These are phyloP conservation scores for Neurospora crassa DNA, from an alignment of 2,329 filamentous ascomycete species.

Conservation along the genomic window DNA sequence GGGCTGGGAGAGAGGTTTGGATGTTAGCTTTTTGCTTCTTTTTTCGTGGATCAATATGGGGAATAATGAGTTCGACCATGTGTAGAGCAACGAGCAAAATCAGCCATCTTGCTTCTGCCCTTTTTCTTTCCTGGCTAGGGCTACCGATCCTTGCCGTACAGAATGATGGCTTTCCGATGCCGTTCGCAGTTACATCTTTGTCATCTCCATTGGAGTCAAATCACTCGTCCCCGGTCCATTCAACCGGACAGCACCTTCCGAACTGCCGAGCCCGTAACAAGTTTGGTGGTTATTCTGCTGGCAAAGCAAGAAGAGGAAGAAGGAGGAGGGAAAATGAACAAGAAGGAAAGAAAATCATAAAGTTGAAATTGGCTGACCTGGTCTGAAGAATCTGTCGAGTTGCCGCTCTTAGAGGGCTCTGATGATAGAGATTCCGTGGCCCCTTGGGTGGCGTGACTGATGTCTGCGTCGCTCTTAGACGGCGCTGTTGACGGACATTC, in stretches of 20 bases:
- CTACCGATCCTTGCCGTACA: background rate
- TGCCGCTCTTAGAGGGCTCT: background rate
- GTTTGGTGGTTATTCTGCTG: background rate
- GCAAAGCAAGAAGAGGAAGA: background rate
- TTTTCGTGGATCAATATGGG: background rate
- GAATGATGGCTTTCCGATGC: background rate
- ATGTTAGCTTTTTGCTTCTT: background rate
- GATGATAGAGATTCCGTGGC: background rate
- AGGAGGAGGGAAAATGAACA: too few relatives aligned
- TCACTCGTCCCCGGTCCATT: background rate
- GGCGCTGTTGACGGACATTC: background rate
- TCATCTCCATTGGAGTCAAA: background rate
- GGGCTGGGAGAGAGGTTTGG: background rate
- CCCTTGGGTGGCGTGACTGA: background rate
- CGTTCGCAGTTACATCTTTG: background rate
- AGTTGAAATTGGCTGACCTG: background rate
- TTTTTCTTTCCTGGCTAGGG: background rate
- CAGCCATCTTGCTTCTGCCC: background rate
- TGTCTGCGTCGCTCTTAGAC: background rate
- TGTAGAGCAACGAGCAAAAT: background rate
- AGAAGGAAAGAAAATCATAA: background rate
- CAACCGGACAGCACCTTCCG: background rate
- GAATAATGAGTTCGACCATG: background rate
- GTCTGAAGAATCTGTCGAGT: background rate
- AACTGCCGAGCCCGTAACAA: background rate